Conservation (phyloP, 768 basidiomycete species). For the Suillus subaureus region DNA sequence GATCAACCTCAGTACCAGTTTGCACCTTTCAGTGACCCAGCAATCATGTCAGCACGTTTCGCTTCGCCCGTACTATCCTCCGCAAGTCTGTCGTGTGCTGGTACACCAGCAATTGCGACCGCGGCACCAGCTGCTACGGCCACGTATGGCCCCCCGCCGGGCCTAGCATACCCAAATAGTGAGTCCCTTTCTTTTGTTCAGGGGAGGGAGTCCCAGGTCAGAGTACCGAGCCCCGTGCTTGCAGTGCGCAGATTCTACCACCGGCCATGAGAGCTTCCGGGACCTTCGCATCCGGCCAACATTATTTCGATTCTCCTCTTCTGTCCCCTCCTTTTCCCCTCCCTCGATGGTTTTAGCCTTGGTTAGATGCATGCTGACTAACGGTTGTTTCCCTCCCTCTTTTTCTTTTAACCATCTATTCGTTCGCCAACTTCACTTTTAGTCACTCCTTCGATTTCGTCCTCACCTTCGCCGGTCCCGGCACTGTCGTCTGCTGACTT, state of each 20-base stretch:
- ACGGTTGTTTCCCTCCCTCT: slow-evolving; percentile 15
- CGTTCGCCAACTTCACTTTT: slow-evolving; percentile 45
- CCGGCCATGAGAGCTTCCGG: slow-evolving; percentile 59
- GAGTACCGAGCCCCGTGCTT: slow-evolving; percentile 89
- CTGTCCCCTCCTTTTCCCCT: slow-evolving; percentile 25
- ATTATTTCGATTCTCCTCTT: slow-evolving; percentile 37
- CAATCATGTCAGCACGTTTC: slow-evolving; percentile 78
- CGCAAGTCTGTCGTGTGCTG: slow-evolving; percentile 15
- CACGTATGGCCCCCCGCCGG: slow-evolving; percentile 63
- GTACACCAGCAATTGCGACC: slow-evolving; percentile 11
- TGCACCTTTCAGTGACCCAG: slow-evolving; percentile 65
- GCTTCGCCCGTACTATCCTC: slow-evolving; percentile 40
- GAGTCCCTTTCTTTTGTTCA: slow-evolving; percentile 60
- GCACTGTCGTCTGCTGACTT: slow-evolving; percentile 72
- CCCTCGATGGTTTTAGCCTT: slow-evolving; percentile 29
- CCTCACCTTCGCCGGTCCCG: slow-evolving; percentile 46
- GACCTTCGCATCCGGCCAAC: slow-evolving; percentile 12
- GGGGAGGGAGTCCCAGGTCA: slow-evolving; percentile 81
- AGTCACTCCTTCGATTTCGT: slow-evolving; percentile 39
- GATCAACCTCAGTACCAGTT: slow-evolving; percentile 40
- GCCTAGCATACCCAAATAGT: slow-evolving; percentile 58
- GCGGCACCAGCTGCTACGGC: slow-evolving; percentile 9
- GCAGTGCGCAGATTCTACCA: slow-evolving; percentile 84
- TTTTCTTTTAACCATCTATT: slow-evolving; percentile 27
- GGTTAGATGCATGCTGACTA: slow-evolving; percentile 37